A percentile compares a stretch with the other conserved stretches of the same genome.
phyloP scores from a whole-genome alignment of 331 rosid species.

The Acacia concinna region DNA sequence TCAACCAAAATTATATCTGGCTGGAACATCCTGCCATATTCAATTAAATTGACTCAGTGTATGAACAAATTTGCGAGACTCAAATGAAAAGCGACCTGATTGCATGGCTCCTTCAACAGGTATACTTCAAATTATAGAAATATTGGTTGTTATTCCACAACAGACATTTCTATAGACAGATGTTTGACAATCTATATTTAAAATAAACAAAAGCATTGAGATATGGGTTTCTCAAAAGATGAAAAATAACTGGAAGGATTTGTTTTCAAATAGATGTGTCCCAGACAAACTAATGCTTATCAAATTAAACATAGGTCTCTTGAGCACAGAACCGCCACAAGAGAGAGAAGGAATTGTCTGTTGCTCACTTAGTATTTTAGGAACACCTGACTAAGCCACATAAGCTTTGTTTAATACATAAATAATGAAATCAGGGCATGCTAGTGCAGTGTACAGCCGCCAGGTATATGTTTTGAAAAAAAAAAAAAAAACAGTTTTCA shows the following conservation, averaged over 20 bases:
- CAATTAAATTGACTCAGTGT: constrained; percentile 34
- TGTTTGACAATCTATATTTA: neutral
- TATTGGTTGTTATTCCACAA: neutral
- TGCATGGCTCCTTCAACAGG: constrained; percentile 22
- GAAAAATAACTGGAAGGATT: constrained; percentile 1
- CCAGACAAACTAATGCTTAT: neutral
- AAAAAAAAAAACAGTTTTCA: neutral
- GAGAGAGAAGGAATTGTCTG: too few species aligned
- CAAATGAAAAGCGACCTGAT: neutral
- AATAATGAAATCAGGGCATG: neutral
- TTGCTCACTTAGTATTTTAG: neutral
- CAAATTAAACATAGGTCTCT: neutral
- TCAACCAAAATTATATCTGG: constrained; percentile 85
- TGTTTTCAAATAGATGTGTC: neutral
- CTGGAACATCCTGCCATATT: constrained; percentile 63
- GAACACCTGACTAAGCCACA: neutral
- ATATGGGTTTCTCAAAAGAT: neutral
- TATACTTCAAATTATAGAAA: neutral
- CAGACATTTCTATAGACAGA: neutral
- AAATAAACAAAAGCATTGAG: neutral
- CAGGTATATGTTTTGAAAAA: neutral
- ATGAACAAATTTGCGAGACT: constrained; percentile 20
- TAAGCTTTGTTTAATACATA: neutral
- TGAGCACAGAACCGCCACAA: neutral
- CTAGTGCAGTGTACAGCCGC: neutral